Evolutionary conservation across 257 asterid species (phyloP).

Genomic region (Petunia axillaris): DNA sequence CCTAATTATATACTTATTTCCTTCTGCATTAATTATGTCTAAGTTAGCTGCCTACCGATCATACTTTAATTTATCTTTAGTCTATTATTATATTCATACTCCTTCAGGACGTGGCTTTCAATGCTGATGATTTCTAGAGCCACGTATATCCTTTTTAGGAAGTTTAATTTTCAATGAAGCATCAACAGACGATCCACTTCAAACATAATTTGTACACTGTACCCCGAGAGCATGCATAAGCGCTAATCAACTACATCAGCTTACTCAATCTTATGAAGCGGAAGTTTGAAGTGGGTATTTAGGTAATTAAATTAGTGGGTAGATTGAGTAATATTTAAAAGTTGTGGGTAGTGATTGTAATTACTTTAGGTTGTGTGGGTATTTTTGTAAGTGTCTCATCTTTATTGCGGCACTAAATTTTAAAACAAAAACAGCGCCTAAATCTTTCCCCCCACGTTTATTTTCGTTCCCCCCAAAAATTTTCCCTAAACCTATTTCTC

Average conservation of each 20-base stretch:
- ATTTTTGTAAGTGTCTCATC: too few species aligned
- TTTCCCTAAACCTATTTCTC: too few species aligned
- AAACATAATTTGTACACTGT: not conserved
- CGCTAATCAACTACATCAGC: not conserved
- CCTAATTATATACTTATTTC: not conserved
- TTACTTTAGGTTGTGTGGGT: too few species aligned
- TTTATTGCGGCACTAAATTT: too few species aligned
- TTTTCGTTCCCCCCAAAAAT: too few species aligned
- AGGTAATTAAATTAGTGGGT: too few species aligned
- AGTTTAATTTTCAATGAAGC: not conserved
- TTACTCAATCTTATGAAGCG: too few species aligned
- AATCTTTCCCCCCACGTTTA: too few species aligned
- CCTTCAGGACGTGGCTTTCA: not conserved
- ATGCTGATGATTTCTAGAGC: not conserved
- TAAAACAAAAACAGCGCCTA: too few species aligned
- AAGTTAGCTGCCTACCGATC: not conserved
- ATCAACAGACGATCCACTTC: not conserved
- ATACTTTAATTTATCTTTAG: not conserved
- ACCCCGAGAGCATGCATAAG: not conserved
- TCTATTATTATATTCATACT: not conserved
- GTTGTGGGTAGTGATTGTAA: too few species aligned
- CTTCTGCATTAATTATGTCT: not conserved
- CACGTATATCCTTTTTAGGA: not conserved
- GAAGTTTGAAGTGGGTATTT: too few species aligned
- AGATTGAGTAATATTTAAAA: too few species aligned